Conservation (phyloP, 345 rosid species). For the Eucalyptus brandiana region DNA sequence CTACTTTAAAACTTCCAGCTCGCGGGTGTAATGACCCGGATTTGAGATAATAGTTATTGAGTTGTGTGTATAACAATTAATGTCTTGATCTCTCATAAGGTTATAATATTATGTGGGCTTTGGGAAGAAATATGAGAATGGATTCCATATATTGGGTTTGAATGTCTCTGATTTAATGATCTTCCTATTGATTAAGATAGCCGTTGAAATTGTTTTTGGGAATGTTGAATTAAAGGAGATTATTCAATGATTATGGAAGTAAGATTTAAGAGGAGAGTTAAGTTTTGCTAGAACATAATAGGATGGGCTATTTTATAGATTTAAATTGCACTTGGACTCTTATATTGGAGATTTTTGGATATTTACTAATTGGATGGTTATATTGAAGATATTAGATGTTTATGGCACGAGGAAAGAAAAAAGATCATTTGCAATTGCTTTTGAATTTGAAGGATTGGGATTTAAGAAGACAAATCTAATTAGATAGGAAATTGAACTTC, state of each 20-base stretch:
- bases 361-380: background rate
- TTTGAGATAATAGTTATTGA: background rate
- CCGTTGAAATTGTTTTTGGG: background rate
- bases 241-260: background rate
- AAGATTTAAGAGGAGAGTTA: background rate
- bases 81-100: no score
- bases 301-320: background rate
- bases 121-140: background rate
- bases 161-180: background rate
- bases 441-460: background rate
- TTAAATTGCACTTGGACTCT: background rate
- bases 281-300: background rate
- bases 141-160: background rate
- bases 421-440: background rate
- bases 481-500: background rate
- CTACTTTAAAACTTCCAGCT: fast-evolving
- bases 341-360: background rate
- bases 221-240: background rate
- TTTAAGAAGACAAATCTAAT: background rate
- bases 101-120: background rate
- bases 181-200: background rate
- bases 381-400: background rate
- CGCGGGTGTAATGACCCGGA: background rate
- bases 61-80: background rate
- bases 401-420: background rate